Evolutionary conservation across 148 eudicot genomes (phyloP).

Genomic region (Rhododendron kiyosumense): DNA sequence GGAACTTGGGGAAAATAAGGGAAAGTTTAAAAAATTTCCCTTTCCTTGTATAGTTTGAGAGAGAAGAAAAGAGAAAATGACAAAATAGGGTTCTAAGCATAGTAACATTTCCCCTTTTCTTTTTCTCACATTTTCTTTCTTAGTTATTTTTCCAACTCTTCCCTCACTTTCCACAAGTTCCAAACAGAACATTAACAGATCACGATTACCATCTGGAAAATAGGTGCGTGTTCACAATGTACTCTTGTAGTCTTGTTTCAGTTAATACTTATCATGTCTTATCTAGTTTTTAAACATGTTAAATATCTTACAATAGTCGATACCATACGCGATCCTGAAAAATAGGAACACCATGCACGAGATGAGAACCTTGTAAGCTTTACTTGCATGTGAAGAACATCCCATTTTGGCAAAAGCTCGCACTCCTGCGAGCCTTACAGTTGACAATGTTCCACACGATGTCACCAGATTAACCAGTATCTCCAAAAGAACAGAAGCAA

Average conservation of each 20-base stretch:
- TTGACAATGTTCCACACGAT: constrained; percentile 32
- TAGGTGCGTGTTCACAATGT: background rate
- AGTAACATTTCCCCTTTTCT: too few relatives aligned
- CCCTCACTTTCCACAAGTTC: too few relatives aligned
- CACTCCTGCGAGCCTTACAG: constrained; percentile 48
- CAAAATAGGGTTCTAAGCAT: too few relatives aligned
- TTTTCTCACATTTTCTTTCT: too few relatives aligned
- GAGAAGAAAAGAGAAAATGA: too few relatives aligned
- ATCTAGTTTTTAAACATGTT: background rate
- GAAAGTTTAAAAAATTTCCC: too few relatives aligned
- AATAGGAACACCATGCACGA: background rate
- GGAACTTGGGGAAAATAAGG: too few relatives aligned
- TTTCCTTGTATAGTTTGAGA: too few relatives aligned
- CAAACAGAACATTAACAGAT: too few relatives aligned
- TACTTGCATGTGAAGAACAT: constrained; percentile 43
- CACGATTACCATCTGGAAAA: background rate
- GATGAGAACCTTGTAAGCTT: constrained; percentile 58
- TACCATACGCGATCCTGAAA: background rate
- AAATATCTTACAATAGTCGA: background rate
- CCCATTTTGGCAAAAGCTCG: constrained; percentile 51
- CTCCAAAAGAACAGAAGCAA: constrained; percentile 68
- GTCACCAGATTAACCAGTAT: constrained; percentile 34
- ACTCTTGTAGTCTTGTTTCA: background rate
- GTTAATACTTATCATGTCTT: background rate
- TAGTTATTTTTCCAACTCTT: too few relatives aligned